Base-by-base conservation (phyloP, 495 filamentous ascomycete genomes). In the Daldinia bambusicola region DNA sequence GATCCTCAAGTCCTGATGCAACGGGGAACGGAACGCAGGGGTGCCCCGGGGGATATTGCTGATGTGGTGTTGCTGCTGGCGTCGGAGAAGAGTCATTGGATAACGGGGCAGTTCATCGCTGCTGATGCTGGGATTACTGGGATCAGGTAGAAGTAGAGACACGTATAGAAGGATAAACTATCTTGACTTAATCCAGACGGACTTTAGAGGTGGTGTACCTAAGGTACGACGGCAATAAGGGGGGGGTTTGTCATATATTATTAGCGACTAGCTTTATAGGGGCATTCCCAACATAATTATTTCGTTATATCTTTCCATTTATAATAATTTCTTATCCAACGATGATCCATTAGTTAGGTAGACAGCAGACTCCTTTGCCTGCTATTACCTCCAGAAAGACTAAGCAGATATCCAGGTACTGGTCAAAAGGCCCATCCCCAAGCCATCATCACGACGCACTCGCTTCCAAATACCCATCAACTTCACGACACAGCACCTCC, bases 81-180 rank as follows among this genome's bases (percentile, higher is more conserved):
- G 10, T 79, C 76, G 10, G 85, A 86, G 74, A 81, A 83, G 70
- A 82, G 79, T 48, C 73, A 81, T 7, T 86, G 84, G 85, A 77
- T 87, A 41, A 86, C 83, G 0, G 85, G 83, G 14, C 79, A 85
- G 77, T 77, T 75, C 53, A 78, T 87, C 40, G 79, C 80, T 50
- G 81, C 79, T 6, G 83, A 83, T 74, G 83, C 83, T 31, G 84
- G 85, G 4, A 75, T 79, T 22, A 69, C 48, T 30, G 63, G 67
- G 30, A 53, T 14, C 13, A 37, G 13, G 43, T 59, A 18, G 41
- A 36, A 26, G n/a, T n/a, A n/a, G n/a, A n/a, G n/a, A n/a, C n/a
- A n/a, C n/a, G n/a, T n/a, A n/a, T n/a, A 16, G 22, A 43, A 36
- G 52, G 38, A 30, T 31, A 2, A 5, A 10, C 12, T n/a, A 6